Evolutionary conservation across 768 basidiomycete genomes (phyloP).

Genomic region (Omphalotus guepiniiformis): DNA sequence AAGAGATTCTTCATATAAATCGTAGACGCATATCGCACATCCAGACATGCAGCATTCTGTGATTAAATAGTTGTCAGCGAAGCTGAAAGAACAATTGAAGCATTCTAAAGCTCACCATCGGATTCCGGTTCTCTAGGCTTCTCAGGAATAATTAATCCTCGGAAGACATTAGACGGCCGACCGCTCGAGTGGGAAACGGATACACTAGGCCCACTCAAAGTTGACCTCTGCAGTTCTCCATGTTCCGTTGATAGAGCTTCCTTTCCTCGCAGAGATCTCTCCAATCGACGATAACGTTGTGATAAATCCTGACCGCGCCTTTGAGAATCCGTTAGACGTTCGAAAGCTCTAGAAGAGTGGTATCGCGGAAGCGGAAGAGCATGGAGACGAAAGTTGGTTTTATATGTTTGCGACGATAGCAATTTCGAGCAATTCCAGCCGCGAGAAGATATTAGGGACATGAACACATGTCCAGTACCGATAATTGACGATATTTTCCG

Average conservation of each 20-base stretch:
- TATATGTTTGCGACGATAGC: too few relatives aligned
- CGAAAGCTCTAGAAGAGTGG: too few relatives aligned
- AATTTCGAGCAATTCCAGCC: too few relatives aligned
- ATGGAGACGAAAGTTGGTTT: too few relatives aligned
- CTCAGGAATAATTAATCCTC: constrained; percentile 56
- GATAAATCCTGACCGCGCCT: constrained; percentile 59
- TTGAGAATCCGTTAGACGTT: too few relatives aligned
- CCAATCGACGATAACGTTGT: constrained; percentile 51
- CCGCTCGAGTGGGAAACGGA: constrained; percentile 2
- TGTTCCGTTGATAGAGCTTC: constrained; percentile 29
- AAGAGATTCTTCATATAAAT: constrained; percentile 76
- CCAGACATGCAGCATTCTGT: constrained; percentile 95
- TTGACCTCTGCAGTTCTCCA: constrained; percentile 14
- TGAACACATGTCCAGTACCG: too few relatives aligned
- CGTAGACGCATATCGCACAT: constrained; percentile 89
- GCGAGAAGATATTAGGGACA: too few relatives aligned
- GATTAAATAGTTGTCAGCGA: neutral
- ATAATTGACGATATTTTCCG: too few relatives aligned
- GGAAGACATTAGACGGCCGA: constrained; percentile 31
- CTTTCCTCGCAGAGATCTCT: constrained; percentile 47
- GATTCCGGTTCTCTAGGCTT: constrained; percentile 58
- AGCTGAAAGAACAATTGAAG: neutral
- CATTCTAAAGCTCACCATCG: constrained; percentile 50
- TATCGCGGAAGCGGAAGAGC: too few relatives aligned
- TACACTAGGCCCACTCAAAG: neutral